phyloP scores from a whole-genome alignment of 345 rosid species.

The Draba incana region DNA sequence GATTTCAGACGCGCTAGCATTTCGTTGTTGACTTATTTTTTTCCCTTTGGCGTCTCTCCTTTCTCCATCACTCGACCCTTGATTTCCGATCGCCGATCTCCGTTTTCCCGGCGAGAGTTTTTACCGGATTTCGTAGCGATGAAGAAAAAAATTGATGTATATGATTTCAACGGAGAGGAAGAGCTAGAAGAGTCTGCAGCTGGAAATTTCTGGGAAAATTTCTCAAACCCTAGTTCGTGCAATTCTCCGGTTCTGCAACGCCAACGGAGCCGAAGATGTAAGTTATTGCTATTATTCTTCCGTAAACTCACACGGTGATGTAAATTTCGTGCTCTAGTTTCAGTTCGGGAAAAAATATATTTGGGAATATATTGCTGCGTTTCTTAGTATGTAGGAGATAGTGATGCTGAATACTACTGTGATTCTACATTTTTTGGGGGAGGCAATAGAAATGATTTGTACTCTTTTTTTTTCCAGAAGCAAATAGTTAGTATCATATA shows the following conservation, averaged over 20 bases:
- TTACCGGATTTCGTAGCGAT: constrained; percentile 36
- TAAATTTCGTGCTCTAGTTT: constrained; percentile 5
- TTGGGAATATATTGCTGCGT: constrained; percentile 8
- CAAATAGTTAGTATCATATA: constrained; percentile 8
- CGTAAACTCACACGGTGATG: not conserved
- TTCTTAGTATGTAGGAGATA: constrained; percentile 12
- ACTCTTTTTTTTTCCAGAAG: not conserved
- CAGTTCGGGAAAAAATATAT: not conserved
- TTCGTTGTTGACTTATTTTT: constrained; percentile 29
- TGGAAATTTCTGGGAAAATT: constrained; percentile 52
- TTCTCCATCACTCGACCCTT: constrained; percentile 28
- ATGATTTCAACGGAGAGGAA: constrained; percentile 77
- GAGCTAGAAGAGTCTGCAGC: constrained; percentile 57
- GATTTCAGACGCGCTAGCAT: not conserved
- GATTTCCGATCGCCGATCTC: constrained; percentile 35
- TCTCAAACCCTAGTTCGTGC: constrained; percentile 62
- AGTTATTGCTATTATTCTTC: constrained; percentile 28
- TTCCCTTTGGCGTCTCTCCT: constrained; percentile 11
- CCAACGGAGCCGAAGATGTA: constrained; percentile 59
- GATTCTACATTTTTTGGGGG: constrained; percentile 15
- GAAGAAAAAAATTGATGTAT: constrained; percentile 59
- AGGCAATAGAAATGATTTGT: not conserved
- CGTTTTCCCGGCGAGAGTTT: not conserved
- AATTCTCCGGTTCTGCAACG: constrained; percentile 48
- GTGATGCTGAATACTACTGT: not conserved